Conservation (phyloP, 1,139 yeast species). For the Pichia sp. region DNA sequence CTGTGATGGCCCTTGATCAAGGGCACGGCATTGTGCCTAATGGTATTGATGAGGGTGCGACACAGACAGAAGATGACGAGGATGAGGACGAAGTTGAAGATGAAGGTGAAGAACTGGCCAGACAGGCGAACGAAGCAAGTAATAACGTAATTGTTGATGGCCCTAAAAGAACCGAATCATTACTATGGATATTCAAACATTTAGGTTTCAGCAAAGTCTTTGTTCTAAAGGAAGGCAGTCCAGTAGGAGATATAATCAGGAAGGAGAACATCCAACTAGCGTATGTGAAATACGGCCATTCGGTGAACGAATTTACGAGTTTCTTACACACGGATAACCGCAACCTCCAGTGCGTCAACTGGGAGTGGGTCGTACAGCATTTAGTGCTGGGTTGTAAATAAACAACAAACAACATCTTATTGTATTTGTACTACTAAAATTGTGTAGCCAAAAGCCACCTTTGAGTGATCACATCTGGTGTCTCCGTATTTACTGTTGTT, state of each 20-base stretch:
- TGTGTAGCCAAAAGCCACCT: too few species aligned
- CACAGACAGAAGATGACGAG: background rate
- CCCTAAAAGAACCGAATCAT: slow-evolving; percentile 3
- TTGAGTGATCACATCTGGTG: too few species aligned
- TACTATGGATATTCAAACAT: slow-evolving; percentile 9
- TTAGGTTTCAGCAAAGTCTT: slow-evolving; percentile 3
- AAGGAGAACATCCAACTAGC: background rate
- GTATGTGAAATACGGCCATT: slow-evolving; percentile 3
- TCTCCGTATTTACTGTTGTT: too few species aligned
- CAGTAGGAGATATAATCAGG: background rate
- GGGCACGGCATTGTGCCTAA: too few species aligned
- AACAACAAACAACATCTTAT: too few species aligned
- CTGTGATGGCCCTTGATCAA: too few species aligned
- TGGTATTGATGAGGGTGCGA: too few species aligned
- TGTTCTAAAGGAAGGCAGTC: background rate
- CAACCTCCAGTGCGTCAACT: slow-evolving; percentile 27
- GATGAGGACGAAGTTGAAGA: background rate
- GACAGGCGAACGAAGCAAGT: too few species aligned
- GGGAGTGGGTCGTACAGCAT: slow-evolving; percentile 78
- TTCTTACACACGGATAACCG: background rate
- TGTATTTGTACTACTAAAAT: too few species aligned
- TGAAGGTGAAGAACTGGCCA: background rate
- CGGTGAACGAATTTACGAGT: background rate
- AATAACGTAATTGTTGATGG: slow-evolving; percentile 1
- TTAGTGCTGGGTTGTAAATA: slow-evolving; percentile 29